Evolutionary conservation across 116 monocot genomes (phyloP).

Genomic region (Posidonia oceanica): DNA sequence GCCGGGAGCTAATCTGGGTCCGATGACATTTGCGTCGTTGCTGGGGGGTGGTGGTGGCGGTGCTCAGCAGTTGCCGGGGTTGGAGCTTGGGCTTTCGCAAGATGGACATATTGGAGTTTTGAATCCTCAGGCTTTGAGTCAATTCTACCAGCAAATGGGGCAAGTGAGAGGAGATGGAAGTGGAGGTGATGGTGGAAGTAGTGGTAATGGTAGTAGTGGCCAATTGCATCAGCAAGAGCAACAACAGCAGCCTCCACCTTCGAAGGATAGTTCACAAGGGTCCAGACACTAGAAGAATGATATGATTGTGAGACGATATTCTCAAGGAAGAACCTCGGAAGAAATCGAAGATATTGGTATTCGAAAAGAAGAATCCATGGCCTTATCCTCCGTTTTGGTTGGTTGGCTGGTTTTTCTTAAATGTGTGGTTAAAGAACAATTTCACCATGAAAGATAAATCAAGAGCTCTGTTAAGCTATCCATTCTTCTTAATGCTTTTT

Average conservation of each 20-base stretch:
- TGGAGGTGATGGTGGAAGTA: constrained; percentile 1
- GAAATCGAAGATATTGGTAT: neutral
- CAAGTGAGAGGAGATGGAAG: constrained; percentile 5
- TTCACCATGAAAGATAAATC: neutral
- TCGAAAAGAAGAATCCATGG: neutral
- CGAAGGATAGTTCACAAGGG: constrained; percentile 17
- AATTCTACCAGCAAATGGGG: constrained; percentile 29
- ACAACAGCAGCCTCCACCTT: constrained; percentile 9
- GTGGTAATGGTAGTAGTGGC: constrained; percentile 1
- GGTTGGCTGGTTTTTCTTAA: neutral
- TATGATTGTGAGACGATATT: neutral
- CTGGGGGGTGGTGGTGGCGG: constrained; percentile 12
- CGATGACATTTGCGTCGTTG: constrained; percentile 24
- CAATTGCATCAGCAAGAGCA: constrained; percentile 17
- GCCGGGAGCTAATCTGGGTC: constrained; percentile 4
- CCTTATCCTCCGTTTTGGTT: neutral
- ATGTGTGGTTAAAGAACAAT: neutral
- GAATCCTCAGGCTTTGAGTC: constrained; percentile 17
- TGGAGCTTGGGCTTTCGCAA: constrained; percentile 35
- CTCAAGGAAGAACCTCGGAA: neutral
- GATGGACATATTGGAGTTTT: constrained; percentile 22
- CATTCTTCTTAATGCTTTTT: neutral
- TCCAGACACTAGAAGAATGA: constrained; percentile 7
- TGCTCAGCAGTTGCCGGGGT: constrained; percentile 18
- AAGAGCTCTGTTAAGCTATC: neutral